phyloP scores from a whole-genome alignment of 352 stramenopile species.

The Phytophthora ohioensis region DNA sequence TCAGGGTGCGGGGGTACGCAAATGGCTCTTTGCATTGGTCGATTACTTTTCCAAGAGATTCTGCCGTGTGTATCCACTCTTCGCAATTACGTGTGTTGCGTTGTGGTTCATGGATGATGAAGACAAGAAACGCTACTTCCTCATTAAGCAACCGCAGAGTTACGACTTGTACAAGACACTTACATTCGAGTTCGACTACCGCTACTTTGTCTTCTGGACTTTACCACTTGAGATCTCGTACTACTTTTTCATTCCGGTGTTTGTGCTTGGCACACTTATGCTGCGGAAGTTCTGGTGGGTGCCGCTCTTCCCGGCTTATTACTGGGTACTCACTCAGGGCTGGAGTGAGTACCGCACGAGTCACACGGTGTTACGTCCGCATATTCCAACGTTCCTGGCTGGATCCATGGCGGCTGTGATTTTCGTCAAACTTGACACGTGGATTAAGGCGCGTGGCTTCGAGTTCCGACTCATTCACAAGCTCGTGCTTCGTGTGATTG shows the following conservation, averaged over 20 bases:
- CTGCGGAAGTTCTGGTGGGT: conserved; percentile 49
- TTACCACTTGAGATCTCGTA: conserved; percentile 60
- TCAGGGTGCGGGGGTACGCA: conserved; percentile 27
- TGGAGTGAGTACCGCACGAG: conserved; percentile 39
- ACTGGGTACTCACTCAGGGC: conserved; percentile 40
- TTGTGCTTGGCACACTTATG: conserved; percentile 32
- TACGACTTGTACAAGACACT: conserved; percentile 51
- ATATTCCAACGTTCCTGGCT: conserved; percentile 51
- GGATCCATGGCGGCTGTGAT: conserved; percentile 53
- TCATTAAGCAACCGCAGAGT: conserved; percentile 30
- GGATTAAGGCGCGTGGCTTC: conserved; percentile 41
- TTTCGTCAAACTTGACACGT: conserved; percentile 40
- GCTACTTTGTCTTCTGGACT: conserved; percentile 65
- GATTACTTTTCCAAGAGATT: conserved; percentile 61
- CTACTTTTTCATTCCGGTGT: conserved; percentile 62
- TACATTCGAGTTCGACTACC: conserved; percentile 49
- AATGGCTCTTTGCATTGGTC: conserved; percentile 45
- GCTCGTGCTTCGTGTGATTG: conserved; percentile 28
- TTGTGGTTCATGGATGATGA: conserved; percentile 46
- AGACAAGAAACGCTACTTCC: conserved; percentile 42
- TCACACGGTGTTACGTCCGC: conserved; percentile 26
- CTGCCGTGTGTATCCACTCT: conserved; percentile 60
- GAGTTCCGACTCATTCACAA: conserved; percentile 34
- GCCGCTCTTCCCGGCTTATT: conserved; percentile 38
- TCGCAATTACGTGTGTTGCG: conserved; percentile 44